A percentile compares a stretch with the other conserved stretches of the same genome.
phyloP scores from a whole-genome alignment of 352 stramenopile genomes.

The Globisporangium nagaii region DNA sequence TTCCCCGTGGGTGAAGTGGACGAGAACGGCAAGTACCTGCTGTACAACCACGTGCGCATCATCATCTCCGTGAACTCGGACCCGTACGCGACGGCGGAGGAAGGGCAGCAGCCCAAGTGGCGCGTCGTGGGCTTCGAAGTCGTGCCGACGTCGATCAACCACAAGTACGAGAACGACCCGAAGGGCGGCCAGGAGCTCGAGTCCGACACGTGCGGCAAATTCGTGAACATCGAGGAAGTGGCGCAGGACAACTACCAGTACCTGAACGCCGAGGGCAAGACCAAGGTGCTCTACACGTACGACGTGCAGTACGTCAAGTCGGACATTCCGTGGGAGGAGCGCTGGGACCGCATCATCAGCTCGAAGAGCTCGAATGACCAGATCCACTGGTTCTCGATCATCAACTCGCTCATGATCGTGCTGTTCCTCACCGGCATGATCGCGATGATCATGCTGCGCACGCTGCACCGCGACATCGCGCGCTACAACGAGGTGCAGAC shows the following conservation, averaged over 20 bases:
- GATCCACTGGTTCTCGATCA: conserved; percentile 99
- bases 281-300: conserved; percentile 98
- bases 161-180: conserved; percentile 88
- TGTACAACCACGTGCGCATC: conserved; percentile 99
- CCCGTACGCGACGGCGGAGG: conserved; percentile 60
- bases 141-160: conserved; percentile 92
- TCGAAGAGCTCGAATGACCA: conserved; percentile 94
- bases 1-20: conserved; percentile 93
- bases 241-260: conserved; percentile 84
- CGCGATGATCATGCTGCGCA: conserved; percentile 99
- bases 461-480: conserved; percentile 97
- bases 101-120: conserved; percentile 46
- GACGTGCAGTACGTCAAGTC: conserved; percentile 95
- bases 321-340: conserved; percentile 94
- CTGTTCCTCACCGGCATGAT: conserved; percentile 99
- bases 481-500: conserved; percentile 96
- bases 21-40: conserved; percentile 87
- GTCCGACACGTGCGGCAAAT: conserved; percentile 83
- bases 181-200: conserved; percentile 73
- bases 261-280: conserved; percentile 54
- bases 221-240: conserved; percentile 82
- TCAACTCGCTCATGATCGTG: conserved; percentile 99
- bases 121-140: conserved; percentile 96
- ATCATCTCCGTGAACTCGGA: conserved; percentile 90
- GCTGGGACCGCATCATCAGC: conserved; percentile 99